These are phyloP conservation scores for Neurospora intermedia DNA, from an alignment of 495 filamentous ascomycete genomes.

Conservation along the genomic window DNA sequence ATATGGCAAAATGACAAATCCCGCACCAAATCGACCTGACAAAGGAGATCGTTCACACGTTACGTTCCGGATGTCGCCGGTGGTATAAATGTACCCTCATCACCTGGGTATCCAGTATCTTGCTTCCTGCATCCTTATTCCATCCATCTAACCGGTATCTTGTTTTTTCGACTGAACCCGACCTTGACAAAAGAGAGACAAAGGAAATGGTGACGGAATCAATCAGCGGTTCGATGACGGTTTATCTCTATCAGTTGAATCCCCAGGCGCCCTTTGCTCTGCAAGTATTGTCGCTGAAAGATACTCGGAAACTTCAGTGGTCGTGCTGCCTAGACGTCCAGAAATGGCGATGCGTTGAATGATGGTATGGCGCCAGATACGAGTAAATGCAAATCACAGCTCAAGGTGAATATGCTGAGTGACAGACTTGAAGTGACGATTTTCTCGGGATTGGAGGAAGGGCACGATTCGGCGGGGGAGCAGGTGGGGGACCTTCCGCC, in stretches of 20 bases:
- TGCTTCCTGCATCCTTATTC: background rate
- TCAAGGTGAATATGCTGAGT: background rate
- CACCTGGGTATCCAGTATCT: background rate
- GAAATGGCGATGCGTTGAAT: background rate
- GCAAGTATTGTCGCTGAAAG: background rate
- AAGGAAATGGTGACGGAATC: background rate
- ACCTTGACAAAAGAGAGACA: background rate
- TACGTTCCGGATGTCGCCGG: background rate
- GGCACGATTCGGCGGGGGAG: constrained; percentile 52
- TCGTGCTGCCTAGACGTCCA: background rate
- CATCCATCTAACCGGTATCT: background rate
- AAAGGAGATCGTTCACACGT: background rate
- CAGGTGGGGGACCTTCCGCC: constrained; percentile 46
- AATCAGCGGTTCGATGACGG: background rate
- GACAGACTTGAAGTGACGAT: background rate
- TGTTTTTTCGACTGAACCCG: background rate
- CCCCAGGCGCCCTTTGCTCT: background rate
- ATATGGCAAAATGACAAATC: background rate
- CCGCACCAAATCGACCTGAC: background rate
- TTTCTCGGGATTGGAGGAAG: constrained; percentile 48
- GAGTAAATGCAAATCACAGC: background rate
- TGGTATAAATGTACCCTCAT: background rate
- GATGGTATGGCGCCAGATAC: background rate
- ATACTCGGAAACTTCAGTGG: background rate
- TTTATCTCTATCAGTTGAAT: background rate